A percentile compares a stretch with the other conserved stretches of the same genome.
phyloP scores from a whole-genome alignment of 1,284 basidiomycete genomes.

The Irpex sp. region DNA sequence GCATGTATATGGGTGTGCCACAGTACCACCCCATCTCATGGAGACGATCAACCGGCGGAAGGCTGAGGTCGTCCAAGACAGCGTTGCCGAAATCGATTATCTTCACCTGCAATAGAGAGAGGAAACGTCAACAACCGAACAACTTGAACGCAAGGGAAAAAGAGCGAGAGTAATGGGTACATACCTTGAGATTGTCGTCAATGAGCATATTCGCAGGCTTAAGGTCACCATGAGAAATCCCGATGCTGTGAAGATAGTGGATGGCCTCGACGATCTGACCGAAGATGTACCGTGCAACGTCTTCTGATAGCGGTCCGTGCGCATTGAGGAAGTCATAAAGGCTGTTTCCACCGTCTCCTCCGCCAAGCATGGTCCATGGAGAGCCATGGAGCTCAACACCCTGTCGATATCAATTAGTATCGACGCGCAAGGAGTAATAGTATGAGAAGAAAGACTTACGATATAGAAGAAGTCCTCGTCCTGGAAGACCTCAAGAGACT shows the following conservation, averaged over 20 bases:
- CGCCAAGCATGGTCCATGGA: neutral
- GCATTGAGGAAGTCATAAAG: neutral
- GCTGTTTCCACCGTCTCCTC: neutral
- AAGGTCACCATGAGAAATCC: neutral
- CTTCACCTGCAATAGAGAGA: neutral
- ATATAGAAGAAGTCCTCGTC: neutral
- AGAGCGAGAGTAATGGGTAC: neutral
- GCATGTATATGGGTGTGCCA: neutral
- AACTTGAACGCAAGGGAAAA: neutral
- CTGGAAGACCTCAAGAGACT: neutral
- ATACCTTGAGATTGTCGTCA: neutral
- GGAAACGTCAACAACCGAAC: neutral
- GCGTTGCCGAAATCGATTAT: neutral
- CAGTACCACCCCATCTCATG: neutral
- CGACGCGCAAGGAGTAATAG: neutral
- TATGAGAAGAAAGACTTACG: neutral
- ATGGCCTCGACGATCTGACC: neutral
- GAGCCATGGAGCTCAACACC: neutral
- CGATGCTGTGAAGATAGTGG: neutral
- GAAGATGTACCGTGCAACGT: neutral
- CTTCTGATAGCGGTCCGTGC: neutral
- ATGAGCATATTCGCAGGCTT: neutral
- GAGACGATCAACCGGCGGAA: neutral
- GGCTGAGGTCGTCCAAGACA: neutral
- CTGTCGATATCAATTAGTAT: neutral